Conservation (phyloP, 306 rosid species). For the Dryas alaskensis region DNA sequence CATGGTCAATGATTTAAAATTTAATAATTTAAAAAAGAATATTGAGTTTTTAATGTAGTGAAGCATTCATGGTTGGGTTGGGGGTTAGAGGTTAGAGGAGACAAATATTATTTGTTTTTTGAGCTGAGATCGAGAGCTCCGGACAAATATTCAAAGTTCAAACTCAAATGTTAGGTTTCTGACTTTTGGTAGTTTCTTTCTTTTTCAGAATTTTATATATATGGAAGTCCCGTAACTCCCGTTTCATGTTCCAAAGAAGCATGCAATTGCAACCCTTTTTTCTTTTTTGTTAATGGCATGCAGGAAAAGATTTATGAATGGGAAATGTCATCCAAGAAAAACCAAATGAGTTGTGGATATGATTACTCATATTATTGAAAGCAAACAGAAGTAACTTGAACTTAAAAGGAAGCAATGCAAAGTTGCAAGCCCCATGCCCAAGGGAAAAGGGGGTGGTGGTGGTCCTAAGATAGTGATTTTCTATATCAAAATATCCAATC, state of each 20-base stretch:
- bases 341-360: too few relatives aligned
- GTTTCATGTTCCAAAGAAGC: not conserved
- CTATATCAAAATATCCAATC: not conserved
- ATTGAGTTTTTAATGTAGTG: not conserved
- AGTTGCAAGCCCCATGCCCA: not conserved
- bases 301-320: too few relatives aligned
- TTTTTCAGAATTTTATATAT: not conserved
- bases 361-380: too few relatives aligned
- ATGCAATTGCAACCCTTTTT: not conserved
- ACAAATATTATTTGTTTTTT: not conserved
- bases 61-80: not conserved
- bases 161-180: constrained; percentile 14
- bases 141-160: constrained; percentile 14
- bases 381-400: not conserved
- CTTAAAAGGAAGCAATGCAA: not conserved
- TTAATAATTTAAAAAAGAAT: not conserved
- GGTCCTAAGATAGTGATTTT: not conserved
- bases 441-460: not conserved
- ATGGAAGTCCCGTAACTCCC: not conserved
- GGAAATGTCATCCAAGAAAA: too few relatives aligned
- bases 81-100: not conserved
- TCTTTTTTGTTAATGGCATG: not conserved
- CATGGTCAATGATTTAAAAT: constrained; percentile 13
- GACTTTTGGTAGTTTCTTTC: not conserved
- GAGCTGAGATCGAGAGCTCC: not conserved